Evolutionary conservation across 108 stramenopile species (phyloP).

Genomic region (Fistulifera pelliculosa): DNA sequence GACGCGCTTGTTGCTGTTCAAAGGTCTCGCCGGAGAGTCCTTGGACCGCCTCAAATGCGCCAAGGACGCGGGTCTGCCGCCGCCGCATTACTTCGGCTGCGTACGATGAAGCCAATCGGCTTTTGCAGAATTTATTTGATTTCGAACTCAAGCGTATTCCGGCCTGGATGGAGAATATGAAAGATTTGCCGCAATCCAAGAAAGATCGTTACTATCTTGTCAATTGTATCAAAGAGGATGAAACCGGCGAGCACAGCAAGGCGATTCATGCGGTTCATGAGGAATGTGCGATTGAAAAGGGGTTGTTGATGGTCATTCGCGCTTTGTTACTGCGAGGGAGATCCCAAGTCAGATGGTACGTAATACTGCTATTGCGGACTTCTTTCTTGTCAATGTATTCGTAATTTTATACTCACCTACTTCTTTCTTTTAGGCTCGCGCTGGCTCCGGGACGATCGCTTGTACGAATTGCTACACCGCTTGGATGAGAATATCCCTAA

Average conservation of each 20-base stretch:
- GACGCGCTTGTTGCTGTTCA: constrained; percentile 65
- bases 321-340: constrained; percentile 78
- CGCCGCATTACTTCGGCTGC: constrained; percentile 36
- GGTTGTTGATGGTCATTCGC: constrained; percentile 61
- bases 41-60: constrained; percentile 60
- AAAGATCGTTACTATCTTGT: constrained; percentile 67
- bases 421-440: constrained; percentile 12
- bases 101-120: constrained; percentile 43
- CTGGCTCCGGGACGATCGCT: constrained; percentile 60
- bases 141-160: constrained; percentile 53
- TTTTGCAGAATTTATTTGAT: constrained; percentile 67
- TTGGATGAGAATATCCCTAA: constrained; percentile 73
- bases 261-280: constrained; percentile 51
- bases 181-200: constrained; percentile 40
- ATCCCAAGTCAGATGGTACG: constrained; percentile 24
- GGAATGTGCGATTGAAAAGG: constrained; percentile 44
- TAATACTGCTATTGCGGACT: no score
- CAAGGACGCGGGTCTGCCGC: constrained; percentile 55
- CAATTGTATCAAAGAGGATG: constrained; percentile 45
- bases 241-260: constrained; percentile 48
- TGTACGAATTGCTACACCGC: constrained; percentile 57
- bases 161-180: constrained; percentile 41
- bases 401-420: no score
- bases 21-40: constrained; percentile 55
- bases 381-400: no score